Percentiles rank a stretch among this genome's conserved stretches.
These are phyloP conservation scores for Wickerhamomyces ciferrii DNA, from an alignment of 805 yeast genomes.

Conservation along the genomic window DNA sequence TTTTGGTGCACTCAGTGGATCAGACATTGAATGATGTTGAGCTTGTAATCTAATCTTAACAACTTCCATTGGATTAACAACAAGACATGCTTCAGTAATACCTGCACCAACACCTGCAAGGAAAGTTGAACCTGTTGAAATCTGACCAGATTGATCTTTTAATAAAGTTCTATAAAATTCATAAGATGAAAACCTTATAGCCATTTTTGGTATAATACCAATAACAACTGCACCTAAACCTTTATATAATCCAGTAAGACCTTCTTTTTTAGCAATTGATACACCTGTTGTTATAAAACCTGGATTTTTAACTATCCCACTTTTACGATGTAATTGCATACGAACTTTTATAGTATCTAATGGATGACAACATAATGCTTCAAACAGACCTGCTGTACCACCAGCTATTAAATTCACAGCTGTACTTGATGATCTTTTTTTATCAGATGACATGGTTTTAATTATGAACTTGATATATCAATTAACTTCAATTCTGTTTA, in stretches of 20 bases:
- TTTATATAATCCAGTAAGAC: conserved; percentile 82
- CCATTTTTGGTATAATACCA: conserved; percentile 98
- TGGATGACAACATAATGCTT: conserved; percentile 98
- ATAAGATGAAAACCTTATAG: conserved; percentile 90
- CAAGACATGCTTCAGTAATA: conserved; percentile 88
- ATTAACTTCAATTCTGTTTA: too few species aligned
- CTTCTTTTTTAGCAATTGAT: conserved; percentile 72
- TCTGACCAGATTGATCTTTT: conserved; percentile 56
- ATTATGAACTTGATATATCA: too few species aligned
- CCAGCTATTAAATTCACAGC: conserved; percentile 81
- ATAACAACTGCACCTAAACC: conserved; percentile 96
- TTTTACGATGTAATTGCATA: conserved; percentile 83
- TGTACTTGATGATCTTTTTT: conserved; percentile 33
- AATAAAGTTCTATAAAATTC: conserved; percentile 78
- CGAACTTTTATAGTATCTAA: conserved; percentile 95
- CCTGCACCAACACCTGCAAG: conserved; percentile 97
- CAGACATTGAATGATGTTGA: conserved; percentile 85
- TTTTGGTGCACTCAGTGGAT: conserved; percentile 71
- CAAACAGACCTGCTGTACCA: conserved; percentile 95
- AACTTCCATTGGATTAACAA: conserved; percentile 97
- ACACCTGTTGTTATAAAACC: conserved; percentile 84
- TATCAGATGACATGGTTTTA: conserved; percentile 17
- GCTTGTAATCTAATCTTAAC: conserved; percentile 96
- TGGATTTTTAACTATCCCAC: conserved; percentile 66
- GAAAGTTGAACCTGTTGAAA: conserved; percentile 73